These are phyloP conservation scores for Thraustochytrium striatum DNA, from an alignment of 352 stramenopile species.

Conservation along the genomic window DNA sequence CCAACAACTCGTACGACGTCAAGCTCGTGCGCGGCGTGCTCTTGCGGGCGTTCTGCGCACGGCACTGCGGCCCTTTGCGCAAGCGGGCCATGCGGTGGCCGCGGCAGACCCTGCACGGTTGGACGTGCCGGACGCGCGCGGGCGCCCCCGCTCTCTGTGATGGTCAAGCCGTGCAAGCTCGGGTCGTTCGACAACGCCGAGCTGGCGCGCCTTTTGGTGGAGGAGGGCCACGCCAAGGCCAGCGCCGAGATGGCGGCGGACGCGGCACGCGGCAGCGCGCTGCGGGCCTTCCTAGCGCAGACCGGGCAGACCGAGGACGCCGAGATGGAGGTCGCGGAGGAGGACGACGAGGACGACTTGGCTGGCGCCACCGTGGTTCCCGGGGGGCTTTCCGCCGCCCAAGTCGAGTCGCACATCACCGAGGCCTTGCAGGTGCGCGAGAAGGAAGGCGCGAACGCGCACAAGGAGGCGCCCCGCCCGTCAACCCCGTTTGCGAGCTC, in stretches of 20 bases:
- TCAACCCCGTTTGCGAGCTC: not conserved
- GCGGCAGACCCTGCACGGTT: not conserved
- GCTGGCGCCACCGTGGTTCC: not conserved
- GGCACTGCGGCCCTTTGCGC: not conserved
- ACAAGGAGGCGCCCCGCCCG: not conserved
- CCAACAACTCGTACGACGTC: conserved; percentile 2
- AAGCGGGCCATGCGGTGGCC: not conserved
- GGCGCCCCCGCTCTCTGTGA: not conserved
- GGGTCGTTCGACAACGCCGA: conserved; percentile 22
- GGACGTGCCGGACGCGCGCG: not conserved
- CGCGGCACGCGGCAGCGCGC: not conserved
- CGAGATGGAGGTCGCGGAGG: not conserved
- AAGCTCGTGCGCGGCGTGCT: not conserved
- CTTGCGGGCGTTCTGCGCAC: not conserved
- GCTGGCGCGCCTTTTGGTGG: not conserved
- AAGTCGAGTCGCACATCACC: too few relatives aligned
- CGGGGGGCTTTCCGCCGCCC: too few relatives aligned
- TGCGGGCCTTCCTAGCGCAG: not conserved
- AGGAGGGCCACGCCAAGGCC: conserved; percentile 19
- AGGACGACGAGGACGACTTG: not conserved
- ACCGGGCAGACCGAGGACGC: not conserved
- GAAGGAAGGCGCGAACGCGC: too few relatives aligned
- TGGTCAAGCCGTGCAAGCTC: conserved; percentile 19
- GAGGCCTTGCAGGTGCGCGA: too few relatives aligned
- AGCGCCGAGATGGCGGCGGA: not conserved